Evolutionary conservation across 371 early-diverging fungal species (phyloP).

Genomic region (Mortierella sp.): DNA sequence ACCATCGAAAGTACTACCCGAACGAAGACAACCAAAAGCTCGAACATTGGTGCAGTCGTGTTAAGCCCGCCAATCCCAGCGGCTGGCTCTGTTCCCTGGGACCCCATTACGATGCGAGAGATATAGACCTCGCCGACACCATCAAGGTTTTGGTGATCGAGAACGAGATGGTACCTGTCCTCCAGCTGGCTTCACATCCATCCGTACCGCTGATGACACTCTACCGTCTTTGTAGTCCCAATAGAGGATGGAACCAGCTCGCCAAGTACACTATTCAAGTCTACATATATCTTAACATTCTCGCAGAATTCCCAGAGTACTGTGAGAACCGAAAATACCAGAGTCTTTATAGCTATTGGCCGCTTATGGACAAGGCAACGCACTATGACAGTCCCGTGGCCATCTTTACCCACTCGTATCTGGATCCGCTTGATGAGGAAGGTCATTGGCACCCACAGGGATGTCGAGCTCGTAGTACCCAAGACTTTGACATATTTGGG

Average conservation of each 20-base stretch:
- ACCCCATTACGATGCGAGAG: not conserved
- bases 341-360: not conserved
- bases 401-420: too few species aligned
- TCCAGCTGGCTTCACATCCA: conserved; percentile 15
- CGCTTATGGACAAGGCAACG: too few species aligned
- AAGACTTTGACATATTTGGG: conserved; percentile 2
- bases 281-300: conserved; percentile 24
- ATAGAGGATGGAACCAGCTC: conserved; percentile 11
- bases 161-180: conserved; percentile 20
- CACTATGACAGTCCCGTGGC: too few species aligned
- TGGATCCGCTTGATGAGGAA: not conserved
- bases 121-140: conserved; percentile 9
- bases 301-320: conserved; percentile 20
- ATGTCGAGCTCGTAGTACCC: not conserved
- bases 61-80: not conserved
- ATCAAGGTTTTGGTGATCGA: conserved; percentile 17
- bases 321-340: conserved; percentile 16
- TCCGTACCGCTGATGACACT: conserved; percentile 9
- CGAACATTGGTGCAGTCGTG: conserved; percentile 24
- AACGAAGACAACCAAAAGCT: conserved; percentile 20
- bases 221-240: not conserved
- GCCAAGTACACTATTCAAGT: conserved; percentile 5
- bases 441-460: not conserved
- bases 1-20: not conserved
- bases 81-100: not conserved